These are phyloP conservation scores for Penicillium ucsense DNA, from an alignment of 495 filamentous ascomycete genomes.

Conservation along the genomic window DNA sequence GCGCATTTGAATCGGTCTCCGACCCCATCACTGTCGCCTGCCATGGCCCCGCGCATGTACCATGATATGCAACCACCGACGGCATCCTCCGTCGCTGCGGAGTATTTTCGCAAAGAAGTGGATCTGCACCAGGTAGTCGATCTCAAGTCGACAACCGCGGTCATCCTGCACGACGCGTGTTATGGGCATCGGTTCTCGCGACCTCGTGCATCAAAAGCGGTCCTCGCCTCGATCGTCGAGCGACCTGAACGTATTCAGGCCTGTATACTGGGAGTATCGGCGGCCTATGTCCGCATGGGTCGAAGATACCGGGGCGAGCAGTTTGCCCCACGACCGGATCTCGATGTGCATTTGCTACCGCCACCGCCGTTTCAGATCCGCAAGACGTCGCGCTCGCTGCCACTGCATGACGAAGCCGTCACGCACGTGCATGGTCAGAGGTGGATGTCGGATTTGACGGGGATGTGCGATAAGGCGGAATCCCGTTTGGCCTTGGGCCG, in stretches of 20 bases:
- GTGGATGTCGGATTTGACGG: slow-evolving; percentile 86
- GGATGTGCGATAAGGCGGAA: slow-evolving; percentile 73
- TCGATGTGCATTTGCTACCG: slow-evolving; percentile 39
- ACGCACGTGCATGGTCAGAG: slow-evolving; percentile 73
- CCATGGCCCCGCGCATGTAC: slow-evolving; percentile 13
- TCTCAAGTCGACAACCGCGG: slow-evolving; percentile 54
- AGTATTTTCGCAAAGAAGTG: slow-evolving; percentile 61
- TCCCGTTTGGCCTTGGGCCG: slow-evolving; percentile 57
- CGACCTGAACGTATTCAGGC: slow-evolving; percentile 87
- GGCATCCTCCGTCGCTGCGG: slow-evolving; percentile 57
- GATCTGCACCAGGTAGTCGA: slow-evolving; percentile 47
- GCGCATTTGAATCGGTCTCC: slow-evolving; percentile 34
- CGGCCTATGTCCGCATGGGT: slow-evolving; percentile 83
- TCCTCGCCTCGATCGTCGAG: slow-evolving; percentile 73
- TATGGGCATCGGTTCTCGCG: slow-evolving; percentile 87
- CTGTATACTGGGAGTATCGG: slow-evolving; percentile 65
- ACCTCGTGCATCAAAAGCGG: slow-evolving; percentile 56
- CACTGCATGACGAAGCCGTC: slow-evolving; percentile 58
- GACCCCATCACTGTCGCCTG: slow-evolving; percentile 17
- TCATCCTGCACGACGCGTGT: slow-evolving; percentile 83
- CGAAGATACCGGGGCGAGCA: slow-evolving; percentile 65
- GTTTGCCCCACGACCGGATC: slow-evolving; percentile 51
- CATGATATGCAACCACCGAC: slow-evolving; percentile 37
- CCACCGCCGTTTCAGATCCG: slow-evolving; percentile 71
- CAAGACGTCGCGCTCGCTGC: slow-evolving; percentile 55